Percentiles rank a stretch among this genome's conserved stretches.
phyloP scores from a whole-genome alignment of 1,284 basidiomycete genomes.

The Rhodotorula sp. region DNA sequence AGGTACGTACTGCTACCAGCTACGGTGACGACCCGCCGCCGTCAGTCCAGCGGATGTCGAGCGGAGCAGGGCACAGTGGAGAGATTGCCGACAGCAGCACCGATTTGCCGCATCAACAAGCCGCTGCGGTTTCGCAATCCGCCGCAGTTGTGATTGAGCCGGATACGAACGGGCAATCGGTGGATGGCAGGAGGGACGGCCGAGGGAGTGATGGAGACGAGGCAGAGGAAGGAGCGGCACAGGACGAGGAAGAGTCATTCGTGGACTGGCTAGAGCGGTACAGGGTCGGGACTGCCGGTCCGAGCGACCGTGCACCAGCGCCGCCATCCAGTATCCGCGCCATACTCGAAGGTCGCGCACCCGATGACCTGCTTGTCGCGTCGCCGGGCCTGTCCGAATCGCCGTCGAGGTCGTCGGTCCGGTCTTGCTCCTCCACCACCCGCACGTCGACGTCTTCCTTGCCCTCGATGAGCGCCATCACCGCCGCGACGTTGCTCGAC shows the following conservation, averaged over 20 bases:
- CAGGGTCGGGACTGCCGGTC: constrained; percentile 1
- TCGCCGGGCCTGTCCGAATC: not conserved
- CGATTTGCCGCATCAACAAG: too few species aligned
- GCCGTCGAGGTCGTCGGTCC: not conserved
- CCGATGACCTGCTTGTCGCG: not conserved
- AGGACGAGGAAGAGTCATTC: constrained; percentile 6
- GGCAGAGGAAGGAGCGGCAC: not conserved
- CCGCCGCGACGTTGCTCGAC: constrained; percentile 14
- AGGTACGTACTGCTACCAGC: too few species aligned
- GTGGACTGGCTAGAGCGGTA: constrained; percentile 22
- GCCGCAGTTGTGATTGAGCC: too few species aligned
- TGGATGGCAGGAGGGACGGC: not conserved
- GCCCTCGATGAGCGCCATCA: constrained; percentile 12
- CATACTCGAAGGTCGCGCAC: constrained; percentile 10
- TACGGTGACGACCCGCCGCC: too few species aligned
- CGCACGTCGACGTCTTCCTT: not conserved
- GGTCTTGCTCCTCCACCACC: not conserved
- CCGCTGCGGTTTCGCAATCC: too few species aligned
- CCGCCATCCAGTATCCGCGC: constrained; percentile 21
- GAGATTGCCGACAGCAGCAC: too few species aligned
- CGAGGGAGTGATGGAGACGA: not conserved
- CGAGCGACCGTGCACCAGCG: constrained; percentile 1
- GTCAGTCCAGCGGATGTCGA: too few species aligned
- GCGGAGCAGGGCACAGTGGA: too few species aligned
- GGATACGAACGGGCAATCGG: too few species aligned